These are phyloP conservation scores for Trametes meyenii DNA, from an alignment of 768 basidiomycete species.

Conservation along the genomic window DNA sequence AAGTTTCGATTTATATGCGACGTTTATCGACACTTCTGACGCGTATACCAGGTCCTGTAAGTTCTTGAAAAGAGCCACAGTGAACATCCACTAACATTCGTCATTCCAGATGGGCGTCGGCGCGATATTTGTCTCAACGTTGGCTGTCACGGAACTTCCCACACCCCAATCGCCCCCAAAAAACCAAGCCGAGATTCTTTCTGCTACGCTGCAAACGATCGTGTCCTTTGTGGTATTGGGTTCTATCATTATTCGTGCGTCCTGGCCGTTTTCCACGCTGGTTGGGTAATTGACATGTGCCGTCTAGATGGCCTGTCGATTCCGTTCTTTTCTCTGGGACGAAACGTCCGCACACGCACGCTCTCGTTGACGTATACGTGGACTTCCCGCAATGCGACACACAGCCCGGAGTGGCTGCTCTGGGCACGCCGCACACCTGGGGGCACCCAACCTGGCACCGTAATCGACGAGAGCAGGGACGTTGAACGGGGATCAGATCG, in stretches of 20 bases:
- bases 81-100: not conserved
- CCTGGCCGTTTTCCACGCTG: not conserved
- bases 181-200: conserved; percentile 73
- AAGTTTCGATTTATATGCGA: conserved; percentile 15
- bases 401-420: conserved; percentile 50
- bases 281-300: not conserved
- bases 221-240: conserved; percentile 86
- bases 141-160: conserved; percentile 68
- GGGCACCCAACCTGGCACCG: conserved; percentile 7
- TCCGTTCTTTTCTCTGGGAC: conserved; percentile 62
- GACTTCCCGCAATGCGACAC: conserved; percentile 35
- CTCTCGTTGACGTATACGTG: conserved; percentile 48
- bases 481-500: conserved; percentile 18
- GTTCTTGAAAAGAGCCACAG: not conserved
- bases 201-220: conserved; percentile 74
- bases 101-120: conserved; percentile 80
- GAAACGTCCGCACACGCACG: conserved; percentile 48
- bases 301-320: conserved; percentile 69
- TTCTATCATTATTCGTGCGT: conserved; percentile 81
- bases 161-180: conserved; percentile 59
- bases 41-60: not conserved
- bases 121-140: conserved; percentile 83
- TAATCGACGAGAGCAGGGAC: not conserved
- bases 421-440: conserved; percentile 35
- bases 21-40: not conserved